Evolutionary conservation across 352 stramenopile genomes (phyloP).

Genomic region (Phytophthora kernoviae): DNA sequence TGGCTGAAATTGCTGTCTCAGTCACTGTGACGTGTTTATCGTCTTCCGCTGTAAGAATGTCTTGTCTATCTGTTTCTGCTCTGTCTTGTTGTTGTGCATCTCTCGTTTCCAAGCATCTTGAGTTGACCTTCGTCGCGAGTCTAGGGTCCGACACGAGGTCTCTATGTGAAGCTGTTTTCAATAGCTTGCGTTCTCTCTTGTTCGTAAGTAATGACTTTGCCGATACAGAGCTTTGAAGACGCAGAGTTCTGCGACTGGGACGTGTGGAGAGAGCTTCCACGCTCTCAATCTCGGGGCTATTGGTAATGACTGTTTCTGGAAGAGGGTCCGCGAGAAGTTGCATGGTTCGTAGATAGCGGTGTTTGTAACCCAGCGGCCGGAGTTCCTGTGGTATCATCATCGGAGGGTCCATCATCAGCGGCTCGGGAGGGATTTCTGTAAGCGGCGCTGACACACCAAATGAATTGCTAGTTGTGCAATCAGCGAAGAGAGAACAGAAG

Average conservation of each 20-base stretch:
- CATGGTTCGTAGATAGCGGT: constrained; percentile 65
- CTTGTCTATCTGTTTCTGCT: background rate
- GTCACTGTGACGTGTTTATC: background rate
- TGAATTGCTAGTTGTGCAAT: constrained; percentile 49
- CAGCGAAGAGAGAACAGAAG: background rate
- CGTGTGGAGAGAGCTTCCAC: background rate
- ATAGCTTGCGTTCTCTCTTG: constrained; percentile 21
- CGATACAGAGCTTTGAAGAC: constrained; percentile 25
- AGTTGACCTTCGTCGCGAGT: constrained; percentile 4
- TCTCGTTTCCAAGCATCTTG: constrained; percentile 11
- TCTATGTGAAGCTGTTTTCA: constrained; percentile 23
- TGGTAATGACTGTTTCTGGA: constrained; percentile 4
- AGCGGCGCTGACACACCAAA: constrained; percentile 52
- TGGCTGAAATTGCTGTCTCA: background rate
- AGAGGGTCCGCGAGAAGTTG: constrained; percentile 50
- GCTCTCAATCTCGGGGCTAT: constrained; percentile 10
- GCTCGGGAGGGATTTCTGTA: constrained; percentile 42
- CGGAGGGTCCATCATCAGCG: constrained; percentile 48
- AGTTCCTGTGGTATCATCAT: constrained; percentile 63
- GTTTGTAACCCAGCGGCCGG: constrained; percentile 46
- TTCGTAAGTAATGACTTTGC: constrained; percentile 14
- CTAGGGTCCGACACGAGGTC: constrained; percentile 12
- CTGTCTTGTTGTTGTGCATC: constrained; percentile 1
- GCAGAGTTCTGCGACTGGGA: constrained; percentile 1
- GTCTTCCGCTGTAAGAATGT: background rate